Evolutionary conservation across 164 flowering plant species (phyloP).

Genomic region (Aristolochia fimbriata): DNA sequence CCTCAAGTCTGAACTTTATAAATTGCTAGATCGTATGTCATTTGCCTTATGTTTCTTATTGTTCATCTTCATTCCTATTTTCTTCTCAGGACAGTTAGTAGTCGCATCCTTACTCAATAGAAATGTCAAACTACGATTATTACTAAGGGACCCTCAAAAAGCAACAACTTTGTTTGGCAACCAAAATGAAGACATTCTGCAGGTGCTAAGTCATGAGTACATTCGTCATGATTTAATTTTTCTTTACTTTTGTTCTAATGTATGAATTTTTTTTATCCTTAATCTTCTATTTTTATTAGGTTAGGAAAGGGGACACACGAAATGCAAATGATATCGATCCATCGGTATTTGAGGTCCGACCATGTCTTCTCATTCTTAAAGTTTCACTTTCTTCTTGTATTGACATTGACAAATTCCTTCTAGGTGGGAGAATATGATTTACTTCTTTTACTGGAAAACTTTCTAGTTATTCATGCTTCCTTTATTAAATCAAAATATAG

Average conservation of each 20-base stretch:
- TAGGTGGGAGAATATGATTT: background rate
- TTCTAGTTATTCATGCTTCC: background rate
- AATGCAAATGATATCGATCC: conserved; percentile 61
- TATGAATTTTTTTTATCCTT: conserved; percentile 1
- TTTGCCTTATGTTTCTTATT: background rate
- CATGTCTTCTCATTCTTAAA: conserved; percentile 3
- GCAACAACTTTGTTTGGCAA: conserved; percentile 62
- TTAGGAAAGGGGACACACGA: conserved; percentile 71
- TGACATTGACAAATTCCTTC: conserved; percentile 2
- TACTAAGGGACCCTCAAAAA: conserved; percentile 71
- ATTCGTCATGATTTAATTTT: background rate
- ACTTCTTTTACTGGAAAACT: background rate
- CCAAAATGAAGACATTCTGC: conserved; percentile 58
- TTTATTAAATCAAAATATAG: background rate
- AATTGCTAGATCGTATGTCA: background rate
- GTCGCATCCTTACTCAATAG: conserved; percentile 79
- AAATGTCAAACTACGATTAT: conserved; percentile 53
- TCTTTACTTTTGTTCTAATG: background rate
- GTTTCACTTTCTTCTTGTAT: background rate
- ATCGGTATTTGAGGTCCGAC: conserved; percentile 64
- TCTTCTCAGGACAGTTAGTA: conserved; percentile 69
- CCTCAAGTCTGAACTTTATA: background rate
- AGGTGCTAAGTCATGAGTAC: conserved; percentile 29
- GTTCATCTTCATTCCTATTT: background rate
- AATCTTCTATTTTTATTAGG: conserved; percentile 29